phyloP scores from a whole-genome alignment of 495 filamentous ascomycete genomes.

The Aspergillus wentii region DNA sequence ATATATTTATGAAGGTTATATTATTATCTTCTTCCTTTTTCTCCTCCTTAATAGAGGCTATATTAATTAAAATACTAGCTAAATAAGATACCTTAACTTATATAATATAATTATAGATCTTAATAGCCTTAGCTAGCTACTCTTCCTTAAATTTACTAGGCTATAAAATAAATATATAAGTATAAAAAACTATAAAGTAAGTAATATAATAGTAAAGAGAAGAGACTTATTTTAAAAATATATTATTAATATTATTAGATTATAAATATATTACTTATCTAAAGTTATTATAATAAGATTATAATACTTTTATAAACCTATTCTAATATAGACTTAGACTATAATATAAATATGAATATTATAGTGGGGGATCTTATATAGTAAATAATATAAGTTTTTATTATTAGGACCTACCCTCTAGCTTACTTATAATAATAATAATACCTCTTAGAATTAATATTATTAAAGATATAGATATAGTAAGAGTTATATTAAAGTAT shows the following conservation, averaged over 20 bases:
- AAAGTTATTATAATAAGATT: not conserved
- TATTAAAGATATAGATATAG: not conserved
- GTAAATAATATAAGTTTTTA: no score
- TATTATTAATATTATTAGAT: not conserved
- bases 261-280: not conserved
- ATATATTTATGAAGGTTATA: not conserved
- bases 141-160: not conserved
- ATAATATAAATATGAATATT: not conserved
- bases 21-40: not conserved
- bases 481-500: not conserved
- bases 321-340: slow-evolving; percentile 1
- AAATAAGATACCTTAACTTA: not conserved
- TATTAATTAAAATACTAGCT: not conserved
- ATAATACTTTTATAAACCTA: not conserved
- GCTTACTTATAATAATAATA: not conserved
- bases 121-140: not conserved
- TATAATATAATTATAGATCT: not conserved
- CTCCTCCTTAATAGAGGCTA: slow-evolving; percentile 1
- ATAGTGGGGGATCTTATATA: no score
- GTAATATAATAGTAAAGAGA: no score
- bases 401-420: no score
- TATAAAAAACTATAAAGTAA: no score
- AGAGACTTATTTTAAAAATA: no score
- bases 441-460: not conserved
- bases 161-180: no score